These are phyloP conservation scores for Phaeotremella skinneri DNA, from an alignment of 768 basidiomycete genomes.

Conservation along the genomic window DNA sequence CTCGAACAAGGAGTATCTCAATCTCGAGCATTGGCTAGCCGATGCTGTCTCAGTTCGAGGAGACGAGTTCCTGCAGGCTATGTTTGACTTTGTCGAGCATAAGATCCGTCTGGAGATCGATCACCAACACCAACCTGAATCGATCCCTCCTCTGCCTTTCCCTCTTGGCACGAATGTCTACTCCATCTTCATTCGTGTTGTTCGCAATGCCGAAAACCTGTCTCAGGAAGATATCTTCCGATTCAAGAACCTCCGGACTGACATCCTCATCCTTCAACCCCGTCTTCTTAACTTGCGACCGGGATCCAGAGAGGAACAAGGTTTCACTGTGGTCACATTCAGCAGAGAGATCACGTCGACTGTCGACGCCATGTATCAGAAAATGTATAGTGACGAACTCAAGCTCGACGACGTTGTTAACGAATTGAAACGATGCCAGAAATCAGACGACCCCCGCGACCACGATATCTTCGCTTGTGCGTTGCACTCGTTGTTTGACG, in stretches of 20 bases:
- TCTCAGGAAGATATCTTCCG: constrained; percentile 74
- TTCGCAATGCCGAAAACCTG: constrained; percentile 77
- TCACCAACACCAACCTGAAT: constrained; percentile 63
- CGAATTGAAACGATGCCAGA: constrained; percentile 80
- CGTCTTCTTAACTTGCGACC: constrained; percentile 92
- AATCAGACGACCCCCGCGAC: constrained; percentile 75
- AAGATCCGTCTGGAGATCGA: constrained; percentile 88
- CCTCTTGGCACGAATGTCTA: constrained; percentile 56
- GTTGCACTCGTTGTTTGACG: constrained; percentile 98
- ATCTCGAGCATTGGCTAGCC: constrained; percentile 94
- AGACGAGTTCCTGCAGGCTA: constrained; percentile 77
- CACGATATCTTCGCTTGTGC: constrained; percentile 99
- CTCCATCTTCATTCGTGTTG: constrained; percentile 84
- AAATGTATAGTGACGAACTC: constrained; percentile 95
- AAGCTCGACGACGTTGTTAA: constrained; percentile 90
- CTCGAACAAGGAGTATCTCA: constrained; percentile 86
- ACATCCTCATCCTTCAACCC: constrained; percentile 90
- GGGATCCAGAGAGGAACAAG: constrained; percentile 76
- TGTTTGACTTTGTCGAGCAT: constrained; percentile 82
- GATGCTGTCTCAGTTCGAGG: constrained; percentile 81
- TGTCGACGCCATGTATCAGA: constrained; percentile 92
- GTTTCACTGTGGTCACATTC: constrained; percentile 83
- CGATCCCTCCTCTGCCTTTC: constrained; percentile 52
- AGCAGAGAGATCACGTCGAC: constrained; percentile 84
- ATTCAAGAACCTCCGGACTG: constrained; percentile 86